Base-by-base conservation (phyloP, 2,329 filamentous ascomycete genomes). In the Chalaropsis thielavioides region DNA sequence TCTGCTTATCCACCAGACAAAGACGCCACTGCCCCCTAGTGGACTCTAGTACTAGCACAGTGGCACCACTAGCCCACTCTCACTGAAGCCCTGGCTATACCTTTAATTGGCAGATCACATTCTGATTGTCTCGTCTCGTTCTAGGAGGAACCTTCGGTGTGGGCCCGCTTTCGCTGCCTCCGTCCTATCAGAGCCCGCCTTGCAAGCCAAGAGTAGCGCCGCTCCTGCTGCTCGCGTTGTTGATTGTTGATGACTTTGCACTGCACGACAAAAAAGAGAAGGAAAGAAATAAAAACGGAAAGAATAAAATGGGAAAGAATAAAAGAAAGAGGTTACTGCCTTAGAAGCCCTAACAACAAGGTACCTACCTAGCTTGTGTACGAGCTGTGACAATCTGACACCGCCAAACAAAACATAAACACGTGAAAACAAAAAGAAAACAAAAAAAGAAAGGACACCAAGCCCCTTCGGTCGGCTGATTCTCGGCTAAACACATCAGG, bases 401-500 rank as follows among this genome's bases (percentile, higher is more conserved):
- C 27, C 15, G 8, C 59, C 24, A 24, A n/a, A 46, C 11, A 10
- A n/a, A 27, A 44, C 35, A 27, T n/a, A n/a, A n/a, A n/a, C n/a
- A n/a, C n/a, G n/a, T n/a, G n/a, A n/a, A 61, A 11, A 11, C 2
- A 38, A 31, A 62, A 13, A n/a, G 31, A 43, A 1, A 15, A 44
- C 11, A 27, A 46, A 13, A 44, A 17, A 43, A 22, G 8, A 7
- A 62, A 3, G 17, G 19, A 19, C 15, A n/a, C 15, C 49, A 22
- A 15, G 7, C 13, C 58, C 22, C 17, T 46, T 49, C 41, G 3
- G 19, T n/a, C 40, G 60, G 60, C 41, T 62, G 15, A 27, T 44
- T 17, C 40, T 11, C 31, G 60, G 60, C 22, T 62, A 62, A 62
- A 62, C 43, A 38, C 27, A 62, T 49, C 60, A 49, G 38, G 13